Conservation (phyloP, 2,329 filamentous ascomycete species). For the Gnomoniopsis sp. region DNA sequence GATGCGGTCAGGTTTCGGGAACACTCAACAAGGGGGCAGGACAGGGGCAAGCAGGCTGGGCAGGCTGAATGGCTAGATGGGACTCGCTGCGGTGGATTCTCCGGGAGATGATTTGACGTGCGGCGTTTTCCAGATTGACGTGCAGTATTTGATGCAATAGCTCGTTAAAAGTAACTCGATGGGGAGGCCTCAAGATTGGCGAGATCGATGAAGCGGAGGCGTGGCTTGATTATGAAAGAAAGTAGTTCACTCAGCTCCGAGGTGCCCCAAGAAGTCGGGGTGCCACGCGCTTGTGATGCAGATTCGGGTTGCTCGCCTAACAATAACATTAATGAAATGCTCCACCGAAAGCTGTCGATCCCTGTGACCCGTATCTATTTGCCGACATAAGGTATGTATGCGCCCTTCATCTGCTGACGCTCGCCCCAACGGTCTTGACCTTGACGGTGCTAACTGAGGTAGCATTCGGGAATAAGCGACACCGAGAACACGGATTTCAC, state of each 20-base stretch:
- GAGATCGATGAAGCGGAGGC: not conserved
- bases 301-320: no score
- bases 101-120: no score
- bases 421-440: not conserved
- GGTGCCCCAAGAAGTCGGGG: no score
- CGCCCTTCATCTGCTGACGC: no score
- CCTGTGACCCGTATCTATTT: not conserved
- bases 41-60: not conserved
- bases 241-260: no score
- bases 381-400: not conserved
- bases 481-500: not conserved
- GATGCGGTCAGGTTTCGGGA: constrained; percentile 9
- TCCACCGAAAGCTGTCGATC: not conserved
- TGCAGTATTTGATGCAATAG: not conserved
- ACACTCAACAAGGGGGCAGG: not conserved
- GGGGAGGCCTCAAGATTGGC: not conserved
- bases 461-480: no score
- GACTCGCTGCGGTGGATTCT: no score
- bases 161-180: not conserved
- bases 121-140: no score
- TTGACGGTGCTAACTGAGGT: not conserved
- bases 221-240: not conserved
- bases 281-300: no score
- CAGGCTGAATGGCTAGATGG: no score
- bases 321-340: no score